Base-by-base conservation (phyloP, 2,329 filamentous ascomycete species). In the Mycocentrospora acerina region DNA sequence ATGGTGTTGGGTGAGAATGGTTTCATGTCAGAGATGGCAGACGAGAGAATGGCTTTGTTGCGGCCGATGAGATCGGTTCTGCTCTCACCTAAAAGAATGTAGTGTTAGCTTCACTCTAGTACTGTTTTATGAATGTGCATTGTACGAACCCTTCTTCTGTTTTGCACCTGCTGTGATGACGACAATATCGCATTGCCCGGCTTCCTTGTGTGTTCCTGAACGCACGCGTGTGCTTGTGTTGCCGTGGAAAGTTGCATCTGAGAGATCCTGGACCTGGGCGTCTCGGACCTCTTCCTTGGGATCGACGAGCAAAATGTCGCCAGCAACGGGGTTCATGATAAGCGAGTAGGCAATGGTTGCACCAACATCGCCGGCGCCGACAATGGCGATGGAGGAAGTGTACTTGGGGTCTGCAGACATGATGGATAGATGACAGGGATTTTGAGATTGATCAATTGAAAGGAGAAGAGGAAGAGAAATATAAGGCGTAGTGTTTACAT, bases 311-410 rank as follows among this genome's bases (percentile, higher is more conserved):
- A 55, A 19, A 18, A 57, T 53, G 2, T 55, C 51, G 13, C 46
- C 42, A 2, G 53, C 51, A 0, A 51, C 41, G 0, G 48, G 45
- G 32, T 55, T 51, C 39, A 57, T 42, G 42, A 57, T 53, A n/a
- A 57, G 44, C 7, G 48, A 53, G 42, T 51, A 55, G 14, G 53
- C 51, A 11, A 57, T 53, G 0, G 53, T 57, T 4, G 53, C 49
- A 18, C 53, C 53, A 6, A 57, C 53, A 32, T 55, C 46, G 24
- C 53, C 53, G 7, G 53, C 53, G 32, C 53, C 51, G 33, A 55
- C 42, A 12, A 57, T 48, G 38, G 53, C 53, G 8, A 57, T 51
- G 8, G 45, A 43, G 9, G 49, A 53, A 6, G 53, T 57, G 29
- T 43, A 41, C 24, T 54, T 54, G 6, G 51, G 10, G 28, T 42